Evolutionary conservation across 1,139 yeast genomes (phyloP).

Genomic region (Meyerozyma smithsonii): DNA sequence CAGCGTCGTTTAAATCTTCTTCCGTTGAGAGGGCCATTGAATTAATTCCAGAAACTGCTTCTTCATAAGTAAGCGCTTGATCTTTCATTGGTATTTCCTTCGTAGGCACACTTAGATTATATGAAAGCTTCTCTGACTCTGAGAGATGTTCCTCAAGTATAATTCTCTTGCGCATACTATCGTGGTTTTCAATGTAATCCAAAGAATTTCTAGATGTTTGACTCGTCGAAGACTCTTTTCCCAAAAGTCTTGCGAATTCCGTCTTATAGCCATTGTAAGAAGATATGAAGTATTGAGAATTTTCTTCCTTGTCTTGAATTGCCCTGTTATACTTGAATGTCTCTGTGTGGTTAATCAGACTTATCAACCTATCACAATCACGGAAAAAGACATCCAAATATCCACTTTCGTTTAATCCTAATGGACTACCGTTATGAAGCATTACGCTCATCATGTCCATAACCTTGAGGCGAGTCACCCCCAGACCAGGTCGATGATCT

Average conservation of each 20-base stretch:
- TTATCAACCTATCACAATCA: conserved; percentile 44
- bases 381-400: conserved; percentile 35
- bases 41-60: conserved; percentile 18
- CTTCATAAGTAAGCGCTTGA: conserved; percentile 8
- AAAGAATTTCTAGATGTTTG: conserved; percentile 36
- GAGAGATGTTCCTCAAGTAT: conserved; percentile 48
- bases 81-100: conserved; percentile 16
- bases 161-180: conserved; percentile 58
- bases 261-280: conserved; percentile 42
- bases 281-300: conserved; percentile 44
- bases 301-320: conserved; percentile 62
- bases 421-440: conserved; percentile 36
- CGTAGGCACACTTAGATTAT: conserved; percentile 37
- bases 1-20: conserved; percentile 42
- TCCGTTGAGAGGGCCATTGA: conserved; percentile 22
- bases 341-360: conserved; percentile 46
- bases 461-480: conserved; percentile 18
- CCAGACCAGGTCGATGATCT: not conserved
- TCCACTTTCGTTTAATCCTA: conserved; percentile 34
- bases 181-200: conserved; percentile 64
- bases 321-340: conserved; percentile 44
- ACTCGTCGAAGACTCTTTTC: conserved; percentile 15
- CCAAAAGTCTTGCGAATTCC: conserved; percentile 38
- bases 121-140: conserved; percentile 39
- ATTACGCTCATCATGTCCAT: conserved; percentile 32